Evolutionary conservation across 2,329 filamentous ascomycete genomes (phyloP).

Genomic region (Aureobasidium melanogenum): DNA sequence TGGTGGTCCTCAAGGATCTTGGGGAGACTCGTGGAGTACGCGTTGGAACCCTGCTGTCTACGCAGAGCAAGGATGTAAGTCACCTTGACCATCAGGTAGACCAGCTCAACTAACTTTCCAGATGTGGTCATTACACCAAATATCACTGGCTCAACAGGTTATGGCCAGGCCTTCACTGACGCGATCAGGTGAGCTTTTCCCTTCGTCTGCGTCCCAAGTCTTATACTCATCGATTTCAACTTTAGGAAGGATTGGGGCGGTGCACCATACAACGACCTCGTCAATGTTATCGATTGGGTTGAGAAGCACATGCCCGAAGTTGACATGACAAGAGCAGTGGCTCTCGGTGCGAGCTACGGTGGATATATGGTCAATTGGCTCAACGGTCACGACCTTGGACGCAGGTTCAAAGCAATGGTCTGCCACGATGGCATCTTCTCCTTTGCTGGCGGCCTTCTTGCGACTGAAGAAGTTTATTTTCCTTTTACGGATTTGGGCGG

Average conservation of each 20-base stretch:
- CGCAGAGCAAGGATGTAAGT: constrained; percentile 64
- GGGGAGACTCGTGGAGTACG: constrained; percentile 67
- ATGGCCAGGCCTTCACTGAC: constrained; percentile 68
- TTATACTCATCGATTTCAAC: no score
- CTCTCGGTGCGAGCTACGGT: constrained; percentile 65
- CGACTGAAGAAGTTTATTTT: constrained; percentile 47
- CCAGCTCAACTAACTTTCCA: background rate
- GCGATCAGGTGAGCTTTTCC: no score
- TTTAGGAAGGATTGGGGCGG: constrained; percentile 78
- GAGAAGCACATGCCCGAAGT: constrained; percentile 56
- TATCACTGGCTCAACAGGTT: constrained; percentile 74
- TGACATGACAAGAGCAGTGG: constrained; percentile 61
- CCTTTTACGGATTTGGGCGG: constrained; percentile 45
- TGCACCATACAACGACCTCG: constrained; percentile 73
- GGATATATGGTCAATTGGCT: constrained; percentile 86
- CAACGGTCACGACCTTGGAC: constrained; percentile 73
- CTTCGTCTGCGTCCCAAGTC: no score
- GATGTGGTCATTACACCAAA: constrained; percentile 72
- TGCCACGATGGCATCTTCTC: constrained; percentile 83
- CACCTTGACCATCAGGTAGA: background rate
- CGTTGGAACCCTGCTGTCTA: constrained; percentile 82
- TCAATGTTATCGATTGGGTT: constrained; percentile 67
- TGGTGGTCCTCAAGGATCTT: constrained; percentile 72
- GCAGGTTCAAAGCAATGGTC: constrained; percentile 79
- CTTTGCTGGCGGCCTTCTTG: constrained; percentile 28